Evolutionary conservation across 2,329 filamentous ascomycete genomes (phyloP).

Genomic region (Fusarium lyarnte): DNA sequence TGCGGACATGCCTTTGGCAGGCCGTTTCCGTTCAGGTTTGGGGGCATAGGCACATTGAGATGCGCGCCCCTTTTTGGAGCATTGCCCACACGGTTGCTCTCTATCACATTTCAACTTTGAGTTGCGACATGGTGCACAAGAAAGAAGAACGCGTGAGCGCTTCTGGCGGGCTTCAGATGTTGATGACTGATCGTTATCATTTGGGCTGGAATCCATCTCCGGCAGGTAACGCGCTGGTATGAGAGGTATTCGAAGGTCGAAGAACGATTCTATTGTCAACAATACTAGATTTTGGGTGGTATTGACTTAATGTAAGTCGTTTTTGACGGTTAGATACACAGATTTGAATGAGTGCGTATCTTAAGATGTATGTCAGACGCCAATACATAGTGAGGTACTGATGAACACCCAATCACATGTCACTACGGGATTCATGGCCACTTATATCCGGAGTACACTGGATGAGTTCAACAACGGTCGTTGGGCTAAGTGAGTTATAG

Average conservation of each 20-base stretch:
- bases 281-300: neutral
- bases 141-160: slow-evolving; percentile 60
- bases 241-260: neutral
- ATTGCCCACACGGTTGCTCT: slow-evolving; percentile 61
- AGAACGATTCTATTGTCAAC: too few relatives aligned
- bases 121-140: slow-evolving; percentile 61
- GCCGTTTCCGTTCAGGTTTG: slow-evolving; percentile 52
- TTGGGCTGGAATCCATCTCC: slow-evolving; percentile 37
- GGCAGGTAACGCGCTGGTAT: neutral
- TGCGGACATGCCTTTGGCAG: slow-evolving; percentile 62
- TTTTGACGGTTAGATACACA: neutral
- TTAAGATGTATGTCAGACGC: neutral
- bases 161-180: slow-evolving; percentile 47
- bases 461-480: too few relatives aligned
- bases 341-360: neutral
- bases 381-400: too few relatives aligned
- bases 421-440: neutral
- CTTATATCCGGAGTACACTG: neutral
- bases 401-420: neutral
- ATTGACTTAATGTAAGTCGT: neutral
- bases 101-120: slow-evolving; percentile 69
- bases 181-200: slow-evolving; percentile 32
- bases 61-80: slow-evolving; percentile 58
- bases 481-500: neutral
- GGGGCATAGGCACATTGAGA: slow-evolving; percentile 61